phyloP scores from a whole-genome alignment of 179 eudicot species.

The Spinacia oleracea region DNA sequence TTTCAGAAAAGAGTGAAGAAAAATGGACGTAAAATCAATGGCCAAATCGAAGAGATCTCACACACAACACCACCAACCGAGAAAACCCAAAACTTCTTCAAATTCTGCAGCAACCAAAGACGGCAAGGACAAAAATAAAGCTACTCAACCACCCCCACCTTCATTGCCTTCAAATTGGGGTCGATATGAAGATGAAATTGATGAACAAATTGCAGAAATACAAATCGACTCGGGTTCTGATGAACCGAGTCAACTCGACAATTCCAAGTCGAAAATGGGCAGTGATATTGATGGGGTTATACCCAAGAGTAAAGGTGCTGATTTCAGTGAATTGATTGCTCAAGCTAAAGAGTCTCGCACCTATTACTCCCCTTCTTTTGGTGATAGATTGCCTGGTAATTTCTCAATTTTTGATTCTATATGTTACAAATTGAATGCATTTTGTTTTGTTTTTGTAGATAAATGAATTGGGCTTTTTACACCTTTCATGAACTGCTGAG shows the following conservation, averaged over 20 bases:
- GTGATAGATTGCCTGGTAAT: constrained; percentile 45
- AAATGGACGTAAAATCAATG: constrained; percentile 77
- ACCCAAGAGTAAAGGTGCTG: constrained; percentile 85
- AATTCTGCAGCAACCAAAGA: constrained; percentile 25
- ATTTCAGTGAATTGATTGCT: constrained; percentile 60
- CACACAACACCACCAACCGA: constrained; percentile 57
- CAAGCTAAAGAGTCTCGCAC: constrained; percentile 63
- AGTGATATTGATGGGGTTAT: constrained; percentile 41
- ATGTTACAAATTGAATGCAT: background rate
- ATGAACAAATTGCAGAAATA: constrained; percentile 27
- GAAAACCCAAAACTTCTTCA: constrained; percentile 43
- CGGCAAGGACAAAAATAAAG: constrained; percentile 32
- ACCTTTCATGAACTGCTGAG: background rate
- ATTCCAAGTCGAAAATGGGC: constrained; percentile 23
- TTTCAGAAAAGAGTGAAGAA: background rate
- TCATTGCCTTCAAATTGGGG: constrained; percentile 80
- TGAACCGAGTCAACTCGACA: constrained; percentile 17
- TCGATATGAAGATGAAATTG: constrained; percentile 55
- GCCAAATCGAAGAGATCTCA: constrained; percentile 95
- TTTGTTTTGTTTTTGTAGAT: background rate
- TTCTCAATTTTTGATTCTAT: background rate
- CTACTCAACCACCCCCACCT: constrained; percentile 31
- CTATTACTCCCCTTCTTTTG: constrained; percentile 33
- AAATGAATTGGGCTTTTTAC: background rate
- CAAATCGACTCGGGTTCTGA: constrained; percentile 32